Evolutionary conservation across 2,329 filamentous ascomycete species (phyloP).

Genomic region (Gnomoniopsis smithogilvyi): DNA sequence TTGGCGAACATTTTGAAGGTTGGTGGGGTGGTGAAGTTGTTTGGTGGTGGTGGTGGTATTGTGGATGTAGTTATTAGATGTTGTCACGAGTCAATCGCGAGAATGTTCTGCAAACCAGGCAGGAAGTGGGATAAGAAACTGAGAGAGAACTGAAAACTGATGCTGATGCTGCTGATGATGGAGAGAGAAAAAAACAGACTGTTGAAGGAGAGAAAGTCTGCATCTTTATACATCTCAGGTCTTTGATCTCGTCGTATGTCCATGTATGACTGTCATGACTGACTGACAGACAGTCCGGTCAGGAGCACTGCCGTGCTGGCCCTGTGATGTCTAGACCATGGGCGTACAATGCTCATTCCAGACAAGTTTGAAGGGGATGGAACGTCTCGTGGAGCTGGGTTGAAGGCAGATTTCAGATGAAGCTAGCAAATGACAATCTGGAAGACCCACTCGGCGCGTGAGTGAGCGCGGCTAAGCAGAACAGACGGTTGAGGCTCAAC

Average conservation of each 20-base stretch:
- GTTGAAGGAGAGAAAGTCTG: not conserved
- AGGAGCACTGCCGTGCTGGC: no score
- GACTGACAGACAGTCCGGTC: not conserved
- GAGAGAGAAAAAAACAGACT: not conserved
- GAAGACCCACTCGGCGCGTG: no score
- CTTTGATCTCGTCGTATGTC: not conserved
- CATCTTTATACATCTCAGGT: conserved; percentile 9
- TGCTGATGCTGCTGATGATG: conserved; percentile 17
- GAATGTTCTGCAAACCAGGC: conserved; percentile 16
- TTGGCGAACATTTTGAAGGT: conserved; percentile 15
- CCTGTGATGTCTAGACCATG: not conserved
- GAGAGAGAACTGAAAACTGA: conserved; percentile 8
- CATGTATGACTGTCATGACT: not conserved
- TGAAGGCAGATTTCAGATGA: conserved; percentile 4
- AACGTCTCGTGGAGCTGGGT: conserved; percentile 8
- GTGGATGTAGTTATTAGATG: not conserved
- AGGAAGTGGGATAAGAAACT: conserved; percentile 2
- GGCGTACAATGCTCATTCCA: not conserved
- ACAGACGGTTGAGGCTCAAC: not conserved
- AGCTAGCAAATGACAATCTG: no score
- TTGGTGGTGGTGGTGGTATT: not conserved
- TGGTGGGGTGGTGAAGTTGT: not conserved
- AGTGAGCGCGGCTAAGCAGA: no score
- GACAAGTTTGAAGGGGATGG: conserved; percentile 11
- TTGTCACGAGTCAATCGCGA: conserved; percentile 14